Evolutionary conservation across 2,329 filamentous ascomycete genomes (phyloP), one percentile per base, ranked within the genome.

Genomic region (Apiospora arundinis): DNA sequence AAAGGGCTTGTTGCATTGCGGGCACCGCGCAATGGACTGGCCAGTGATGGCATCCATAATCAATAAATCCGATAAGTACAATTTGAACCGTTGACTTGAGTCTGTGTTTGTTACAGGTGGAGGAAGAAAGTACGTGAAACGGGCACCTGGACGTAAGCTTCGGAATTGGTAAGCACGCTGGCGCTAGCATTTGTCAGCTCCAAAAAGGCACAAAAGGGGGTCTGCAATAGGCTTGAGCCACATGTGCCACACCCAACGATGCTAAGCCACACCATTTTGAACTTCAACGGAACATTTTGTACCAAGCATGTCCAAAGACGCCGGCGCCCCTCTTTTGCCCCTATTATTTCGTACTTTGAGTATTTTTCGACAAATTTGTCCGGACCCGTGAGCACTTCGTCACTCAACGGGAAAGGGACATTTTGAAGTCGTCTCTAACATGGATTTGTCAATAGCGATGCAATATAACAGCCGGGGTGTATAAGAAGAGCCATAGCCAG

Each of bases 1-100:
- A 68, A 84, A 84, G 7, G 81, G 82, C 73, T 84, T 84, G 72
- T 82, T 81, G 74, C 82, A 84, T 69, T 78, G 78, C 60, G 49
- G 70, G 74, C 82, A 84, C 32, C 82, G 78, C 69, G 82, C 69
- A 70, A 83, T 60, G 46, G 68, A 66, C 45, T 71, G 69, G 4
- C 2, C 4, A 12, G n/a, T 25, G 56, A 45, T 45, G 9, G 14
- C 18, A 18, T 68, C 8, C 14, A 32, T 32, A 6, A 32, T 48
- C 21, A 65, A 67, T 67, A 6, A 2, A 16, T 11, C 32, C 9
- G 8, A 6, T 28, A 5, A 25, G 11, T 68, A 52, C 68, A 72
- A 70, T 32, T 37, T 70, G 25, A 25, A 42, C 65, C 71, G 69
- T 16, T 14, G 14, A 16, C 4, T 11, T 12, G 11, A 23, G 23